These are phyloP conservation scores for Naganishia sp. DNA, from an alignment of 1,284 basidiomycete species.

Conservation along the genomic window DNA sequence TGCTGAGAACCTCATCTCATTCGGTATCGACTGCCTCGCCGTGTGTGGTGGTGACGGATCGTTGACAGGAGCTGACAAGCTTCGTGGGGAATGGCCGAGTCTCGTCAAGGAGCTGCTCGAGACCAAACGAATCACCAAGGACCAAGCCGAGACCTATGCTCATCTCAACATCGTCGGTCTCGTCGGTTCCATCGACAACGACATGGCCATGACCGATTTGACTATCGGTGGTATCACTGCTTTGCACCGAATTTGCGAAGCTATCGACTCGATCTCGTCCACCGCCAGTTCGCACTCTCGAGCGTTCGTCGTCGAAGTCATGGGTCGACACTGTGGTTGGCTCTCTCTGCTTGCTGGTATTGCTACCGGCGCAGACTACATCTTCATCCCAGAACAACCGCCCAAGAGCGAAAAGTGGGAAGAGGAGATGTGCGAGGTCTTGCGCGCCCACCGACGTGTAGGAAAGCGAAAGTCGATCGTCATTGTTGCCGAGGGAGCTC, in stretches of 20 bases:
- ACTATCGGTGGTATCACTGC: slow-evolving; percentile 97
- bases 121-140: slow-evolving; percentile 66
- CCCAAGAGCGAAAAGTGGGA: slow-evolving; percentile 81
- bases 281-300: slow-evolving; percentile 94
- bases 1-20: slow-evolving; percentile 86
- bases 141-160: slow-evolving; percentile 68
- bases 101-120: slow-evolving; percentile 70
- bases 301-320: slow-evolving; percentile 98
- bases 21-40: slow-evolving; percentile 94
- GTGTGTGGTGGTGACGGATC: slow-evolving; percentile 97
- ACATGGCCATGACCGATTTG: slow-evolving; percentile 96
- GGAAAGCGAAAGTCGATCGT: slow-evolving; percentile 99
- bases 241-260: slow-evolving; percentile 92
- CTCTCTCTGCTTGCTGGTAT: slow-evolving; percentile 90
- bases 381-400: slow-evolving; percentile 94
- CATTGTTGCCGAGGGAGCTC: slow-evolving; percentile 94
- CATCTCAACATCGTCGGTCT: slow-evolving; percentile 95
- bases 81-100: slow-evolving; percentile 89
- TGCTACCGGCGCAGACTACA: slow-evolving; percentile 90
- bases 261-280: slow-evolving; percentile 96
- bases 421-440: slow-evolving; percentile 81
- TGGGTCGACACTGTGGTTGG: slow-evolving; percentile 99
- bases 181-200: slow-evolving; percentile 67
- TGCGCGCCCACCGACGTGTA: slow-evolving; percentile 69
- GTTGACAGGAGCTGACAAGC: slow-evolving; percentile 91